Percentiles rank a stretch among this genome's conserved stretches.
Conservation (phyloP, 176 grass and related monocot genomes). For the Sorghum bicolor region Sorghum_bicolor_NCBIv3 NC_012879.2:4063501-4064000, state of each 20-base stretch:
- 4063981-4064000: background rate
- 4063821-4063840: too few species aligned
- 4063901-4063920: too few species aligned
- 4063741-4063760: too few species aligned
- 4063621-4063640: background rate
- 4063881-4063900: too few species aligned
- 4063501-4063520: background rate
- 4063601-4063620: background rate
- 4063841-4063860: too few species aligned
- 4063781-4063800: too few species aligned
- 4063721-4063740: too few species aligned
- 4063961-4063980: background rate
- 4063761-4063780: too few species aligned
- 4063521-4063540: background rate
- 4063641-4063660: background rate
- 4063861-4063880: too few species aligned
- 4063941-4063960: background rate
- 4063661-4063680: background rate
- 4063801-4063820: too few species aligned
- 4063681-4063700: background rate
- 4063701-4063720: too few species aligned
- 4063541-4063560: background rate
- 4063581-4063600: background rate
- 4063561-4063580: background rate
- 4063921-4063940: too few species aligned